Evolutionary conservation across 441 rosid genomes (phyloP), one percentile per base, ranked within the genome.

Genomic region (Syzygium malaccense): DNA sequence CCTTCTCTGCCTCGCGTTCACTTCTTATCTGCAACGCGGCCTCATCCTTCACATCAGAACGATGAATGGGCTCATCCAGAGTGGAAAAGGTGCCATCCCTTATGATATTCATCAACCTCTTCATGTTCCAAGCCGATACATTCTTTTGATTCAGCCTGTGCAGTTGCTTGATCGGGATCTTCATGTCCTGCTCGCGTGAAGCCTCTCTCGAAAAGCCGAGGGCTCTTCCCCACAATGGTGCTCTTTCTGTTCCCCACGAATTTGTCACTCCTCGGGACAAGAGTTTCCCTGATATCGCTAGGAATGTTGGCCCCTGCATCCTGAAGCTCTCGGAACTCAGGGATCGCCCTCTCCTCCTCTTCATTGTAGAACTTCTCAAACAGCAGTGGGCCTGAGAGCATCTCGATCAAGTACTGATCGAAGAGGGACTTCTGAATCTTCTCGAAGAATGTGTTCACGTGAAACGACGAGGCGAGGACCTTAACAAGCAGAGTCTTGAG

Each of bases 121-220:
- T 88, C 89, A 88, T 68, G 32, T 85, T 56, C 89, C 89, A 85
- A 20, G 85, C 89, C 14, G 89, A 85, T 68, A 85, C 51, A 53
- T 58, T 68, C 53, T 86, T 88, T 79, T 62, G 79, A 51, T 85
- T 55, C 51, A 64, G 68, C 87, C 55, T 84, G 83, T 75, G 83
- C 51, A 75, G 83, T 75, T 20, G 17, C 83, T 75, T 51, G 14
- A 75, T 37, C 14, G 28, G 51, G 83, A 75, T 75, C 3, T 45
- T 86, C 75, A 9, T 17, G 49, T 2, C 58, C 62, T 49, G 20
- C 53, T 0, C 17, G 13, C 14, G 17, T 12, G 83, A 75, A 45
- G 83, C 83, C 83, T 37, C 51, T 41, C 51, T 23, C 10, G 83
- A 75, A 75, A 75, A 75, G 17, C 6, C 51, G 51, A 75, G 49